Conservation (phyloP, 1,284 basidiomycete species). For the Phenoliferia sp. region DNA sequence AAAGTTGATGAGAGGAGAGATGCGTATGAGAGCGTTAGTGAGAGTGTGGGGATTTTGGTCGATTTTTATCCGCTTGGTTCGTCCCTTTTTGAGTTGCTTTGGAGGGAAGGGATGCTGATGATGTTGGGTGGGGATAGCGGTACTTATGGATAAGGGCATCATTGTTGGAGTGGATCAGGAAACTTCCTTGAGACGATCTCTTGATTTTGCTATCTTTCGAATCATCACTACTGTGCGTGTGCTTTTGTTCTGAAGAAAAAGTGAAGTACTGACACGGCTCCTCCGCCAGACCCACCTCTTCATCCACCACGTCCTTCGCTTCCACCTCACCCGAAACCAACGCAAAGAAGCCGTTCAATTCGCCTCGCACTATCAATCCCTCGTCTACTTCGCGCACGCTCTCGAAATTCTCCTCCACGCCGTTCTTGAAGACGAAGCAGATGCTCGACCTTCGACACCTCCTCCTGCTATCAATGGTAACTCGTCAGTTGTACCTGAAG, state of each 20-base stretch:
- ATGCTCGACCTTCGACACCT: conserved; percentile 28
- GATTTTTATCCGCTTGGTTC: conserved; percentile 94
- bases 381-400: conserved; percentile 90
- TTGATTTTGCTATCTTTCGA: conserved; percentile 89
- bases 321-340: conserved; percentile 69
- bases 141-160: conserved; percentile 97
- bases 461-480: background rate
- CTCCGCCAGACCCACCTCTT: conserved; percentile 79
- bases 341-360: conserved; percentile 76
- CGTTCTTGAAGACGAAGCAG: conserved; percentile 84
- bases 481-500: background rate
- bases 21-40: conserved; percentile 64
- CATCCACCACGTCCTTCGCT: conserved; percentile 82
- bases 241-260: background rate
- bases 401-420: conserved; percentile 91
- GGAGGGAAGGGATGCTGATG: background rate
- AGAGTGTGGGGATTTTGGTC: conserved; percentile 82
- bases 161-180: conserved; percentile 95
- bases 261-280: background rate
- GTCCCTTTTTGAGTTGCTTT: conserved; percentile 41
- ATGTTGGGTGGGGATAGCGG: conserved; percentile 54
- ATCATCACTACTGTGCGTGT: conserved; percentile 75
- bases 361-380: conserved; percentile 76
- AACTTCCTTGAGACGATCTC: conserved; percentile 64
- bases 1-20: conserved; percentile 36